A percentile compares a stretch with the other conserved stretches of the same genome.
These are phyloP conservation scores for Elsinoe ampelina DNA, from an alignment of 2,329 filamentous ascomycete species.

Conservation along the genomic window DNA sequence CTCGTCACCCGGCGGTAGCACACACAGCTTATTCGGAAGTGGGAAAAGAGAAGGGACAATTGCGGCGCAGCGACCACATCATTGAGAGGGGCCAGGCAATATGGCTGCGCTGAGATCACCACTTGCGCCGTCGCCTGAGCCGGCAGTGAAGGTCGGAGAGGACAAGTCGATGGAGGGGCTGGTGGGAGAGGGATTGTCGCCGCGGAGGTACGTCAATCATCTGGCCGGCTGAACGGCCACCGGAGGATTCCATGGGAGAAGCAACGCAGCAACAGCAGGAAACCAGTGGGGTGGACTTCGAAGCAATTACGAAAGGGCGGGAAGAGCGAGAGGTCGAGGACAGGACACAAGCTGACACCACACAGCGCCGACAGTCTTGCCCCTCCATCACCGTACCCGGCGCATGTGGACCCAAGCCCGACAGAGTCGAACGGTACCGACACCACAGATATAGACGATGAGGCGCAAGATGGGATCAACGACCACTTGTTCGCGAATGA, in stretches of 20 bases:
- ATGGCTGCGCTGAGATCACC: conserved; percentile 6
- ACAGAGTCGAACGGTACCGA: conserved; percentile 79
- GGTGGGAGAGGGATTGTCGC: neutral
- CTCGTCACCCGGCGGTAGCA: neutral
- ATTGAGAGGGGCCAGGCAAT: neutral
- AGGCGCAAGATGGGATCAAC: conserved; percentile 51
- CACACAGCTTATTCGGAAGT: neutral
- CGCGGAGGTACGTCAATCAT: neutral
- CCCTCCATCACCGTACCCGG: conserved; percentile 46
- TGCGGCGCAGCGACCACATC: neutral
- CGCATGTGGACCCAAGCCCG: conserved; percentile 67
- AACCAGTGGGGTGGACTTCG: too few species aligned
- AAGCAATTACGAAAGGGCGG: too few species aligned
- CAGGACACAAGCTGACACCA: neutral
- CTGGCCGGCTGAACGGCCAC: too few species aligned
- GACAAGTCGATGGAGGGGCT: neutral
- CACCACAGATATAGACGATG: conserved; percentile 76
- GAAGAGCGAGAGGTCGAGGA: neutral
- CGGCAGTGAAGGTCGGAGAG: neutral
- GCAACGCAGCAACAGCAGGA: too few species aligned
- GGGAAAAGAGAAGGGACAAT: neutral
- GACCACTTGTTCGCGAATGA: neutral
- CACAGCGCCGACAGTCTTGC: conserved; percentile 38
- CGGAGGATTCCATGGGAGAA: too few species aligned
- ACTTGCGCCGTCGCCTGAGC: neutral